Evolutionary conservation across 768 basidiomycete species (phyloP).

Genomic region (Boletus insuetus): DNA sequence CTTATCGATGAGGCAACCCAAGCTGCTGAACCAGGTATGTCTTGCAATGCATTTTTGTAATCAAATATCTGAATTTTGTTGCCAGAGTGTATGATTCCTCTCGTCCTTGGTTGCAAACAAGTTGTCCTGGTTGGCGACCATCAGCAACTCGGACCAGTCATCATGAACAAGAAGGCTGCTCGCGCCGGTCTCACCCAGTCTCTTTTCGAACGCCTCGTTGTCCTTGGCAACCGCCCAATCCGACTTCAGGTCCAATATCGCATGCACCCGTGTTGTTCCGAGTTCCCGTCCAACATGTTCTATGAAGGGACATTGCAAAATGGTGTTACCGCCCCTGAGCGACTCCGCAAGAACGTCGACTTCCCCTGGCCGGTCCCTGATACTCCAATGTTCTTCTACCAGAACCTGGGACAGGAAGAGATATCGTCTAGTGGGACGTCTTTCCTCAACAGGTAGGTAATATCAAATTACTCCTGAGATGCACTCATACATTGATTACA

Average conservation of each 20-base stretch:
- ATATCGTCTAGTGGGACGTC: conserved; percentile 98
- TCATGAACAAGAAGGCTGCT: conserved; percentile 99
- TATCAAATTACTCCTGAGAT: neutral
- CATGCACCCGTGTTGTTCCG: conserved; percentile 99
- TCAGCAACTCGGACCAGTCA: conserved; percentile 95
- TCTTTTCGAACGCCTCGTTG: conserved; percentile 94
- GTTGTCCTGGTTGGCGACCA: conserved; percentile 98
- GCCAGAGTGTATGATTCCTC: conserved; percentile 97
- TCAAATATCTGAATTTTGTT: conserved; percentile 9
- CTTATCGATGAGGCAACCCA: conserved; percentile 99
- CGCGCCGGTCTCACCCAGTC: conserved; percentile 98
- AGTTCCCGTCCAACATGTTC: conserved; percentile 99
- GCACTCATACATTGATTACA: conserved; percentile 28
- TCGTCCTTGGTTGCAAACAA: conserved; percentile 97
- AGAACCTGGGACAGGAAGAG: conserved; percentile 98
- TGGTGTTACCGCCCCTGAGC: conserved; percentile 97
- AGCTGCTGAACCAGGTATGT: conserved; percentile 89
- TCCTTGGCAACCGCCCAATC: conserved; percentile 94
- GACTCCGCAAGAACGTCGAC: conserved; percentile 95
- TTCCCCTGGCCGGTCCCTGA: conserved; percentile 98
- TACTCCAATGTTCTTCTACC: conserved; percentile 99
- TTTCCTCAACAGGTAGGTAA: conserved; percentile 80
- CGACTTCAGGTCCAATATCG: conserved; percentile 99
- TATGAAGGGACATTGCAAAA: conserved; percentile 99
- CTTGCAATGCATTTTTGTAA: neutral